Conservation (phyloP, 169 alveolate species). For the Perkinsus chesapeaki region DNA sequence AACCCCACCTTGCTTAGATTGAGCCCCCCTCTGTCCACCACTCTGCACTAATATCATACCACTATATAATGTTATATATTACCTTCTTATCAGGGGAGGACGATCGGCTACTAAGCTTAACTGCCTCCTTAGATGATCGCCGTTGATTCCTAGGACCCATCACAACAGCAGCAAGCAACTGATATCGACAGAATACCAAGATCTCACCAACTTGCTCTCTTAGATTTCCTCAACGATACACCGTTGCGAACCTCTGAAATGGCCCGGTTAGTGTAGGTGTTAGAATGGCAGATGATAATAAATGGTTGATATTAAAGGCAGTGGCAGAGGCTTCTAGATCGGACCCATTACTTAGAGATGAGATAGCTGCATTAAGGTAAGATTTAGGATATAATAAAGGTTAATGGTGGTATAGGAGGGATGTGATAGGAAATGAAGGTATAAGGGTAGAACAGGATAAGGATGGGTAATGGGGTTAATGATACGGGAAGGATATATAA, state of each 20-base stretch:
- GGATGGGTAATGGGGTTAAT: too few species aligned
- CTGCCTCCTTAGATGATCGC: neutral
- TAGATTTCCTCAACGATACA: neutral
- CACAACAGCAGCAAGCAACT: neutral
- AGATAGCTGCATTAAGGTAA: neutral
- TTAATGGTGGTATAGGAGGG: too few species aligned
- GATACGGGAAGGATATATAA: too few species aligned
- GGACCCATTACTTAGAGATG: neutral
- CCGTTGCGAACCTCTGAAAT: too few species aligned
- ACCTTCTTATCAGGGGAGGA: neutral
- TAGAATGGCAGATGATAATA: neutral
- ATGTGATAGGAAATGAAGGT: too few species aligned
- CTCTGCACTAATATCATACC: neutral
- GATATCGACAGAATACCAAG: too few species aligned
- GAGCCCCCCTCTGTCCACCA: neutral
- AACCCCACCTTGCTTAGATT: neutral
- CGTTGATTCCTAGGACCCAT: neutral
- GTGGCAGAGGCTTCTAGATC: neutral
- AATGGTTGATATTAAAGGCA: neutral
- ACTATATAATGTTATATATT: neutral
- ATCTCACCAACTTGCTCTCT: neutral
- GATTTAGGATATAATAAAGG: too few species aligned
- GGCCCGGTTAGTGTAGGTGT: neutral
- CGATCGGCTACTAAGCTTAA: neutral
- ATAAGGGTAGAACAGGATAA: too few species aligned